These are phyloP conservation scores for Pilasporangium apinafurcum DNA, from an alignment of 352 stramenopile species.

Conservation along the genomic window DNA sequence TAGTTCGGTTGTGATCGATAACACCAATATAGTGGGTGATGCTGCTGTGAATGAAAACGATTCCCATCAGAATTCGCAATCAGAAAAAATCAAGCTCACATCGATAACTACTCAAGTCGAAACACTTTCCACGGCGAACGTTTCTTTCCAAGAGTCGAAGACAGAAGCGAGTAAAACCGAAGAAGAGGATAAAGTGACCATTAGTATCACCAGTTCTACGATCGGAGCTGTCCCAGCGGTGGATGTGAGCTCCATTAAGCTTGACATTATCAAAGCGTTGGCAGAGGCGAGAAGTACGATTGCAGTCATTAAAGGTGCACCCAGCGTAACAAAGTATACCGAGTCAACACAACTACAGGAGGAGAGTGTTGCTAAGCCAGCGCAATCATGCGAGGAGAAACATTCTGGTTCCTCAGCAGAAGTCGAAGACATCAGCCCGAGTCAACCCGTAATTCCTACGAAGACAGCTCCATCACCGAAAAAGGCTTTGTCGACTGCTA, in stretches of 20 bases:
- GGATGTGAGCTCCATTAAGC: slow-evolving; percentile 73
- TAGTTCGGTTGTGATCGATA: too few species aligned
- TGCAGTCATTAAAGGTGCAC: slow-evolving; percentile 41
- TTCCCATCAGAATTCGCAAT: neutral
- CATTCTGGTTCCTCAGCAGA: neutral
- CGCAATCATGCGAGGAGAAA: neutral
- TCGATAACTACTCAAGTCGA: neutral
- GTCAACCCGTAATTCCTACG: too few species aligned
- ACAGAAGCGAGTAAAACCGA: neutral
- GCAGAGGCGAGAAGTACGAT: slow-evolving; percentile 71
- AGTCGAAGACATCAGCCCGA: neutral
- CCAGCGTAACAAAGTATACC: neutral
- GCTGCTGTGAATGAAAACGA: too few species aligned
- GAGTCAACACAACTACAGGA: slow-evolving; percentile 2
- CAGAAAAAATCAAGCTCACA: slow-evolving; percentile 3
- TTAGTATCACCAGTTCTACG: neutral
- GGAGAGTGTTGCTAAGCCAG: neutral
- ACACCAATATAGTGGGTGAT: too few species aligned
- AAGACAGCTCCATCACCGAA: slow-evolving; percentile 6
- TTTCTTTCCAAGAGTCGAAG: slow-evolving; percentile 2
- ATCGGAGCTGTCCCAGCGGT: slow-evolving; percentile 13
- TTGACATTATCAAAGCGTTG: slow-evolving; percentile 73
- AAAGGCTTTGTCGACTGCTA: slow-evolving; percentile 3
- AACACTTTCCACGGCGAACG: neutral
- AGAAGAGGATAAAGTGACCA: neutral